A percentile compares a stretch with the other conserved stretches of the same genome.
These are phyloP conservation scores for Yamagishiella unicocca DNA, from an alignment of 139 green algal genomes.

Conservation along the genomic window DNA sequence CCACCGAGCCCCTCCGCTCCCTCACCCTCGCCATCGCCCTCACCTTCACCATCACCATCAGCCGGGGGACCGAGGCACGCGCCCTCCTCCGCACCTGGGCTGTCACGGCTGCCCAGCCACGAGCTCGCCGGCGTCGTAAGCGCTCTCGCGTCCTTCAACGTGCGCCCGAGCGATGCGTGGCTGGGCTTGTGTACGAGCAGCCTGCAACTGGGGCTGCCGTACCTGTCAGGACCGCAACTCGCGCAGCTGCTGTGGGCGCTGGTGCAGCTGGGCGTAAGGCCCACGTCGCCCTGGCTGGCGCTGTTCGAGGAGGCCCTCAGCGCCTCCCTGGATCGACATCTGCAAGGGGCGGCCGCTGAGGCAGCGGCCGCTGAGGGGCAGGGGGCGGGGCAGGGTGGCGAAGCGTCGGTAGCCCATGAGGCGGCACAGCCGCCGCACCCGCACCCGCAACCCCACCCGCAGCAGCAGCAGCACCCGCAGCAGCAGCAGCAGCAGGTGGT, in stretches of 20 bases:
- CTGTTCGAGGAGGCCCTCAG: constrained; percentile 33
- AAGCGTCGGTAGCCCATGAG: too few species aligned
- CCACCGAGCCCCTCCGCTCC: background rate
- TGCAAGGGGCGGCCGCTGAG: background rate
- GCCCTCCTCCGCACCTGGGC: background rate
- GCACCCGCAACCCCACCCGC: background rate
- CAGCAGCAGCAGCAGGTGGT: background rate
- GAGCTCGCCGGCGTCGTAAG: background rate
- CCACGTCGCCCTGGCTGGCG: constrained; percentile 26
- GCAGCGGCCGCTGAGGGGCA: background rate
- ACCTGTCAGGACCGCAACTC: background rate
- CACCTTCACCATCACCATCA: background rate
- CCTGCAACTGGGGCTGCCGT: constrained; percentile 10
- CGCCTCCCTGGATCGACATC: background rate
- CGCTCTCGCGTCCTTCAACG: constrained; percentile 6
- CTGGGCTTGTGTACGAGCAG: background rate
- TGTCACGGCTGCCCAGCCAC: background rate
- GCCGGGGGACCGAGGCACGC: background rate
- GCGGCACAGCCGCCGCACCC: too few species aligned
- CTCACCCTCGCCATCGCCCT: background rate
- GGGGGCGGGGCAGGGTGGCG: too few species aligned
- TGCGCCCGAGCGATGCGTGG: constrained; percentile 22
- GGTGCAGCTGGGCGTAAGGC: constrained; percentile 34
- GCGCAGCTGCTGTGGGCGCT: constrained; percentile 22
- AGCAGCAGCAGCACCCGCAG: background rate